phyloP scores from a whole-genome alignment of 2,329 filamentous ascomycete genomes.

The Nannizziopsis barbatae region DNA sequence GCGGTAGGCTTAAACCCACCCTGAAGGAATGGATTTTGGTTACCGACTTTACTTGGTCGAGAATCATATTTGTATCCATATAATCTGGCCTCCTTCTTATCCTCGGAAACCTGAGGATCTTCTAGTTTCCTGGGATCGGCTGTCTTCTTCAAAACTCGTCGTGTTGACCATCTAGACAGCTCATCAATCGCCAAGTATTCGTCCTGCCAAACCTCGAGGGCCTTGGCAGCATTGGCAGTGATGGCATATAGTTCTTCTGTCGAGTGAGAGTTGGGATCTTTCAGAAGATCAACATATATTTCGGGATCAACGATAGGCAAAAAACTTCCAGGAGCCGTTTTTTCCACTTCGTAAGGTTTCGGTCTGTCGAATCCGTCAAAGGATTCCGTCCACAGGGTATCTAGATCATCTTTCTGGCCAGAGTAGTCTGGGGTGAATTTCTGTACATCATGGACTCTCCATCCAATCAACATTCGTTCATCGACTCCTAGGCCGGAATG shows the following conservation, averaged over 20 bases:
- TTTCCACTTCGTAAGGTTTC: constrained; percentile 26
- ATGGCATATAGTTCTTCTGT: constrained; percentile 45
- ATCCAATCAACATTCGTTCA: constrained; percentile 25
- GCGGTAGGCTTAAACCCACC: constrained; percentile 37
- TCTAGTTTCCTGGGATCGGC: constrained; percentile 43
- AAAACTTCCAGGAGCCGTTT: constrained; percentile 26
- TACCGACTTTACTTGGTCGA: constrained; percentile 36
- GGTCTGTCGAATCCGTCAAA: constrained; percentile 26
- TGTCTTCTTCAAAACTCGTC: constrained; percentile 42
- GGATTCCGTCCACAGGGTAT: constrained; percentile 25
- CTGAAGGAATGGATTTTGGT: constrained; percentile 48
- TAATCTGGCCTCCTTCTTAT: constrained; percentile 49
- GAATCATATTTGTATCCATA: constrained; percentile 50
- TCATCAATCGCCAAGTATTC: constrained; percentile 44
- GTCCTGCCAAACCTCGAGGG: constrained; percentile 47
- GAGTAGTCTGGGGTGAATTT: constrained; percentile 28
- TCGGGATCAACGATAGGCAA: constrained; percentile 29
- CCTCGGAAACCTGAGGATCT: constrained; percentile 42
- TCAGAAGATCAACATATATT: constrained; percentile 28
- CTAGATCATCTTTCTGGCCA: constrained; percentile 22
- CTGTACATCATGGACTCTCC: constrained; percentile 29
- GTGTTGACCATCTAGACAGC: constrained; percentile 38
- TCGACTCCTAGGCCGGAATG: constrained; percentile 17
- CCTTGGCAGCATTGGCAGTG: constrained; percentile 44
- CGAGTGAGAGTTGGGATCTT: constrained; percentile 33